phyloP scores from a whole-genome alignment of 345 rosid genomes.

The Jatropha curcas region DNA sequence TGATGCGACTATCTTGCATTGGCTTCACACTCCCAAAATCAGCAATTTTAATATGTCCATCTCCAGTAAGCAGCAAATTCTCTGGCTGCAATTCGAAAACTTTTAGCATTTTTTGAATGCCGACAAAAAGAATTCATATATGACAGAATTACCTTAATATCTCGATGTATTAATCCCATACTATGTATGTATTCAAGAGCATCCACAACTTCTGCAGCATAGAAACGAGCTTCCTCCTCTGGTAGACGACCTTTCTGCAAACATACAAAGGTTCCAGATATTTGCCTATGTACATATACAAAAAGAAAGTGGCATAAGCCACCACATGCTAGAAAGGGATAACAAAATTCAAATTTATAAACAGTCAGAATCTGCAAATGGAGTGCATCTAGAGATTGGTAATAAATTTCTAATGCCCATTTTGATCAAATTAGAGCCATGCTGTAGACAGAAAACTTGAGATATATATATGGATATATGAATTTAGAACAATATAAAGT shows the following conservation, averaged over 20 bases:
- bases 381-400: background rate
- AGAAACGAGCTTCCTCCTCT: constrained; percentile 91
- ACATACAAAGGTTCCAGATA: constrained; percentile 15
- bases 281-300: background rate
- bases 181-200: constrained; percentile 93
- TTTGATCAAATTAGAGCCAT: background rate
- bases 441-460: background rate
- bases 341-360: background rate
- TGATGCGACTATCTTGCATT: constrained; percentile 87
- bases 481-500: background rate
- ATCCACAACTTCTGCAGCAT: constrained; percentile 89
- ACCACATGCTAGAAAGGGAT: background rate
- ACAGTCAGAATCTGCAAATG: background rate
- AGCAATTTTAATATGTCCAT: constrained; percentile 92
- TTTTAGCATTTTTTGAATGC: constrained; percentile 23
- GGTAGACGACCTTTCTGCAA: constrained; percentile 75
- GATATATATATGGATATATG: background rate
- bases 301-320: background rate
- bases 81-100: constrained; percentile 71
- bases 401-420: background rate
- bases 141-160: constrained; percentile 69
- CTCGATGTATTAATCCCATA: constrained; percentile 95
- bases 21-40: constrained; percentile 99
- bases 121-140: constrained; percentile 4
- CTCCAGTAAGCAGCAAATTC: constrained; percentile 74